Base-by-base conservation (phyloP, 768 basidiomycete genomes). In the Thelephora aurantiotincta region DNA sequence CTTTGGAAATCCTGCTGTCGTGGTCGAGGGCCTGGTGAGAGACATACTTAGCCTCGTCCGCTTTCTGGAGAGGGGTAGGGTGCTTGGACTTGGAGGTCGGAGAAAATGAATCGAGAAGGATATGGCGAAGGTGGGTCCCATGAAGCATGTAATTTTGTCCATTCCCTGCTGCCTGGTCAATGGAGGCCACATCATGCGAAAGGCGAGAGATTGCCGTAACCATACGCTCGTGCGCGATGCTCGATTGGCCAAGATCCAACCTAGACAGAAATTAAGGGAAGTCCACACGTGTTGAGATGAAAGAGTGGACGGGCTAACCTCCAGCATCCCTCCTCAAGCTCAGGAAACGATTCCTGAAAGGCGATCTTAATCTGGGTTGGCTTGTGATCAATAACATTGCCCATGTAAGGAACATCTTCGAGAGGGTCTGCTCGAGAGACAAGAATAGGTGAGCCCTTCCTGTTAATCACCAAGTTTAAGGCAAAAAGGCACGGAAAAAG, bases 51-150 rank as follows among this genome's bases (percentile, higher is more conserved):
- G 65, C 52, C 19, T 67, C 67, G 46, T 70, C 68, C 0, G 68
- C 58, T 2, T 63, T 58, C 49, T 71, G 70, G 41, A 74, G 52
- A 2, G 59, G 30, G 53, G 61, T 34, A 55, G 67, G 56, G 6
- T 48, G 46, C 16, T 20, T 52, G 23, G 51, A 52, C 45, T 58
- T 54, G 50, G 82, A 83, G 38, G 38, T 18, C 2, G 38, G 38
- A 11, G 38, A 18, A 22, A 41, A 41, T 2, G 75, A 68, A 16
- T 71, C 70, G 2, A 94, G 65, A 12, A 93, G 54, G 1, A 81
- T 65, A 52, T 91, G 81, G 22, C 87, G 74, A 11, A 93, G 65
- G 48, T 72, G 64, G 2, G 88, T 90, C 0, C 89, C 90, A 37
- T 74, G 70, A 0, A 86, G 57, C 18, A 85, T 71, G 46, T 67